phyloP scores from a whole-genome alignment of 768 basidiomycete species.

The Kockovaella imperatae region DNA sequence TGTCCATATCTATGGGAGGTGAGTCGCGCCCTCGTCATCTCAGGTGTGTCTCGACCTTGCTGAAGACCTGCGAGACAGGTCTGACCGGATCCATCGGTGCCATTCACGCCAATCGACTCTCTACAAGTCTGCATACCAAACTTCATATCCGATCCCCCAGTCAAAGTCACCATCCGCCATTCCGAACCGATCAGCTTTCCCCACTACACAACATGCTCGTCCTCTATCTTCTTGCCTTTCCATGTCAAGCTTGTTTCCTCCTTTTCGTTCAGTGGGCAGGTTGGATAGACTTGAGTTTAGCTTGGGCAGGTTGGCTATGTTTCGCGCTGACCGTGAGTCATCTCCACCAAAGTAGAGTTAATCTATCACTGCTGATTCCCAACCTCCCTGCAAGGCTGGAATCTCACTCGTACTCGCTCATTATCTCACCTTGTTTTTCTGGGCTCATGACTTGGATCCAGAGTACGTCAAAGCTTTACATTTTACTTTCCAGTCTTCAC shows the following conservation, averaged over 20 bases:
- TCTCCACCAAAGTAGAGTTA: neutral
- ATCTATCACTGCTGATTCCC: neutral
- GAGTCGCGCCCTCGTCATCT: constrained; percentile 25
- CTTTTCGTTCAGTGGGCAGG: constrained; percentile 57
- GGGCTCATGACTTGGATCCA: constrained; percentile 70
- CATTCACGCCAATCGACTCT: constrained; percentile 78
- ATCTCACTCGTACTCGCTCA: constrained; percentile 64
- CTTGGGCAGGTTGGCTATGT: constrained; percentile 61
- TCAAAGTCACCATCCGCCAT: neutral
- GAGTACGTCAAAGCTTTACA: constrained; percentile 51
- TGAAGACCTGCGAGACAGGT: constrained; percentile 48
- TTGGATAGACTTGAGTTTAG: constrained; percentile 66
- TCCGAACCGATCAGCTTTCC: constrained; percentile 38
- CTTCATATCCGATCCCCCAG: neutral
- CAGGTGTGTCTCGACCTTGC: neutral
- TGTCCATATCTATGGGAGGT: constrained; percentile 84
- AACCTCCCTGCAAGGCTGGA: constrained; percentile 51
- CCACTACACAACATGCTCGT: constrained; percentile 48
- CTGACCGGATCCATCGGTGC: constrained; percentile 83
- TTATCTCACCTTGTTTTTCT: constrained; percentile 63
- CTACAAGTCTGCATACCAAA: constrained; percentile 66
- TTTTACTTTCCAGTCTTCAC: neutral
- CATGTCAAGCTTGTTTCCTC: constrained; percentile 70
- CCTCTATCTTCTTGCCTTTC: constrained; percentile 67
- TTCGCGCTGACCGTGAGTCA: constrained; percentile 68